These are phyloP conservation scores for Perilla frutescens DNA, from an alignment of 257 asterid genomes.

Conservation along the genomic window DNA sequence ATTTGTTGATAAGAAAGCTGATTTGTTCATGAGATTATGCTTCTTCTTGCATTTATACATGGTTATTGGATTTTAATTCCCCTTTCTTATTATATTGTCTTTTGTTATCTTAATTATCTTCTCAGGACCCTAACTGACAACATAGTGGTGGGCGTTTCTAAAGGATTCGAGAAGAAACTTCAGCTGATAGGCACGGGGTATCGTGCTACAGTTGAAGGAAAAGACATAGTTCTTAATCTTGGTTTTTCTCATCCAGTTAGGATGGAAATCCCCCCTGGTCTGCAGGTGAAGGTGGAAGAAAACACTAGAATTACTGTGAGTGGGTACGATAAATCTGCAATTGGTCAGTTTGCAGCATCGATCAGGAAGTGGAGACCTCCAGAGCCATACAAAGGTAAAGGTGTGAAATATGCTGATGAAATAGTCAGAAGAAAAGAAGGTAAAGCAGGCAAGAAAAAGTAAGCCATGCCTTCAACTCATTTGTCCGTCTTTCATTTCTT, in stretches of 20 bases:
- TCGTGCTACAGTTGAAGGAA: slow-evolving; percentile 90
- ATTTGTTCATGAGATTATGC: slow-evolving; percentile 7
- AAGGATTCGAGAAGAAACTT: slow-evolving; percentile 93
- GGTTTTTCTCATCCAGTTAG: slow-evolving; percentile 96
- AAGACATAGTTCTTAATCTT: slow-evolving; percentile 83
- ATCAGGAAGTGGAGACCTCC: slow-evolving; percentile 99
- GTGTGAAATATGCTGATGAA: slow-evolving; percentile 94
- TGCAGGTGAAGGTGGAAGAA: slow-evolving; percentile 91
- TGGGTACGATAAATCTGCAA: slow-evolving; percentile 79
- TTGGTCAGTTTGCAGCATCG: slow-evolving; percentile 95
- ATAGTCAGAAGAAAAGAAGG: slow-evolving; percentile 93
- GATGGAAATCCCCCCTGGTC: slow-evolving; percentile 76
- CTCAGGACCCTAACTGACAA: slow-evolving; percentile 92
- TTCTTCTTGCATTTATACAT: slow-evolving; percentile 7
- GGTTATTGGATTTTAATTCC: slow-evolving; percentile 12
- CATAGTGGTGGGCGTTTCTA: slow-evolving; percentile 97
- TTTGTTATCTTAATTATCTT: slow-evolving; percentile 18
- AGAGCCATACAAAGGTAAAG: slow-evolving; percentile 98
- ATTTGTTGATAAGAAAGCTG: neutral
- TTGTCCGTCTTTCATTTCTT: slow-evolving; percentile 23
- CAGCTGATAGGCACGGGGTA: slow-evolving; percentile 94
- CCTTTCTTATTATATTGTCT: slow-evolving; percentile 4
- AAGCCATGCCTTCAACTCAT: slow-evolving; percentile 8
- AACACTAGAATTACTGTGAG: slow-evolving; percentile 85
- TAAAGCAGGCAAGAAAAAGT: slow-evolving; percentile 96